Conservation (phyloP, 2,329 filamentous ascomycete genomes). For the Talaromyces verruculosus region DNA sequence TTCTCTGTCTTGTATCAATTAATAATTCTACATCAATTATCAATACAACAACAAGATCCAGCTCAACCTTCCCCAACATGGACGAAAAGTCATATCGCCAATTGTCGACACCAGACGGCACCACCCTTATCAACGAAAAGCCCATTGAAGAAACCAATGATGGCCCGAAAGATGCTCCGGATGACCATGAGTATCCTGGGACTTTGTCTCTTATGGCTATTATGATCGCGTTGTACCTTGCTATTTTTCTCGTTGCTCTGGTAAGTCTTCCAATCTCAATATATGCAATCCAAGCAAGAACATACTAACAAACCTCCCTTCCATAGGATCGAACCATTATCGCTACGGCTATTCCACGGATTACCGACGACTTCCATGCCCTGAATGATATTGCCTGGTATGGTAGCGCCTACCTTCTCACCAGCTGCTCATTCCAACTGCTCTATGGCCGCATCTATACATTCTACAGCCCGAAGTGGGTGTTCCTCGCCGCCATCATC, state of each 20-base stretch:
- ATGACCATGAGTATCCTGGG: constrained; percentile 18
- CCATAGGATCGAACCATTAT: constrained; percentile 26
- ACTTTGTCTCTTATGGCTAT: constrained; percentile 15
- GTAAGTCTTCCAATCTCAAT: constrained; percentile 20
- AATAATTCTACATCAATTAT: neutral
- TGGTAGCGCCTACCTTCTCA: constrained; percentile 44
- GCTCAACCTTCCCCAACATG: neutral
- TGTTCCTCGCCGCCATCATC: constrained; percentile 41
- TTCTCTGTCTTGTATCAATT: neutral
- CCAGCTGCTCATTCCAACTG: constrained; percentile 34
- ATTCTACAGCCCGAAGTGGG: constrained; percentile 48
- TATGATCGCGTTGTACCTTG: constrained; percentile 25
- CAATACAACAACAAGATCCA: neutral
- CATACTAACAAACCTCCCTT: neutral
- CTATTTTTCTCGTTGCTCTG: constrained; percentile 32
- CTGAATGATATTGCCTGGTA: constrained; percentile 43
- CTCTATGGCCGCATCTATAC: constrained; percentile 49
- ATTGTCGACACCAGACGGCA: neutral
- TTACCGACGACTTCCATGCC: constrained; percentile 37
- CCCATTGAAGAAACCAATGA: neutral
- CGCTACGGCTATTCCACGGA: constrained; percentile 27
- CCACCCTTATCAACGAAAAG: neutral
- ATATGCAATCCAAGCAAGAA: neutral
- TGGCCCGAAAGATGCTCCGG: neutral
- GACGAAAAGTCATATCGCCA: neutral